Evolutionary conservation across 768 basidiomycete genomes (phyloP).

Genomic region (Pisolithus orientalis): DNA sequence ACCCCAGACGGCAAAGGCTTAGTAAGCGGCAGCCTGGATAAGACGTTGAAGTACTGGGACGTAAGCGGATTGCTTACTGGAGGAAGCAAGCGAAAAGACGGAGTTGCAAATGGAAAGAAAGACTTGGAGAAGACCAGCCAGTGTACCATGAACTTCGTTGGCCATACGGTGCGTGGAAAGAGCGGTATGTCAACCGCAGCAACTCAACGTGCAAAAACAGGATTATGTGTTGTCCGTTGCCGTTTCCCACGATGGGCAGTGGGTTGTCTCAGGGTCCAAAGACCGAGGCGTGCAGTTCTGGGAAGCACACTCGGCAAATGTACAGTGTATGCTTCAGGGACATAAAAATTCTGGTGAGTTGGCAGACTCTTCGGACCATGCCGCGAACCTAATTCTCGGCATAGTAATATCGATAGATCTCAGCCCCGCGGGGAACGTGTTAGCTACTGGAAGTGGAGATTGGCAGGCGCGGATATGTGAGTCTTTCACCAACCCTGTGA

Average conservation of each 20-base stretch:
- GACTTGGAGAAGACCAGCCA: conserved; percentile 43
- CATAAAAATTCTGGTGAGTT: conserved; percentile 60
- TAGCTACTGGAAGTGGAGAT: conserved; percentile 70
- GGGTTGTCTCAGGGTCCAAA: conserved; percentile 94
- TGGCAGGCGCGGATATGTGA: conserved; percentile 65
- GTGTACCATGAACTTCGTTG: conserved; percentile 81
- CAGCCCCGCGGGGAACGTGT: conserved; percentile 49
- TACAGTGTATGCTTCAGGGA: conserved; percentile 90
- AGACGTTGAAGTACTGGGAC: conserved; percentile 87
- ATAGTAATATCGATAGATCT: conserved; percentile 70
- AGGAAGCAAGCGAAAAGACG: conserved; percentile 25
- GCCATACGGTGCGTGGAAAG: conserved; percentile 65
- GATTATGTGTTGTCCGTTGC: conserved; percentile 72
- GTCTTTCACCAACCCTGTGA: conserved; percentile 14
- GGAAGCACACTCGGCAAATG: conserved; percentile 70
- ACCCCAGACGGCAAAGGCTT: conserved; percentile 85
- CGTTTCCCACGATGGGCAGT: conserved; percentile 86
- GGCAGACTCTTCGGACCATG: not conserved
- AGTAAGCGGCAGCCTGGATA: conserved; percentile 88
- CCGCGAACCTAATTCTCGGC: conserved; percentile 5
- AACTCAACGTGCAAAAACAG: conserved; percentile 23
- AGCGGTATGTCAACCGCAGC: not conserved
- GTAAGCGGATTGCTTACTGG: conserved; percentile 35
- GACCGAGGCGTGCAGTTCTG: conserved; percentile 96
- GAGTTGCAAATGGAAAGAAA: conserved; percentile 39